Percentiles rank a stretch among this genome's conserved stretches.
Evolutionary conservation across 257 asterid genomes (phyloP).

Genomic region (Lycium ferocissimum): DNA sequence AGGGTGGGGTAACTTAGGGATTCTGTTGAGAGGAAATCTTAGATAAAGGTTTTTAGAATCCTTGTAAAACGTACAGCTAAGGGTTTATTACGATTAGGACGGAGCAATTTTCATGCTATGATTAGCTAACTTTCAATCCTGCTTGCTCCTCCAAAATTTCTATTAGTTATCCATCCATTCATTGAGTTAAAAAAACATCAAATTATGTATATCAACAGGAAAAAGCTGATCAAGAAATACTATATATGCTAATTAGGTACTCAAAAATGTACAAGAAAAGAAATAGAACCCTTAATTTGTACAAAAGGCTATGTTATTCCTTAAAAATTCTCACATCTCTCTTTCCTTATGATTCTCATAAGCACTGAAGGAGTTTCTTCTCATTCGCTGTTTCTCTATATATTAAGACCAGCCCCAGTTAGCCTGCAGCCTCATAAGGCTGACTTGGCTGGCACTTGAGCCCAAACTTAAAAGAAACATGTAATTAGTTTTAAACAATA

Average conservation of each 20-base stretch:
- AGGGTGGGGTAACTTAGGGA: background rate
- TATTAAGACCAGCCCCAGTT: too few species aligned
- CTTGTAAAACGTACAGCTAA: constrained; percentile 1
- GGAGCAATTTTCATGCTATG: constrained; percentile 13
- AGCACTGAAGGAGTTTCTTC: background rate
- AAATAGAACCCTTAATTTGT: background rate
- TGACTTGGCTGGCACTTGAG: too few species aligned
- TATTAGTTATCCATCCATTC: constrained; percentile 4
- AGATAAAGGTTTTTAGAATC: constrained; percentile 11
- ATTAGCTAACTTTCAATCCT: background rate
- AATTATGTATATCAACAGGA: background rate
- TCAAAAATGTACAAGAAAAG: background rate
- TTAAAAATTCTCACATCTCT: background rate
- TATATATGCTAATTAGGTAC: background rate
- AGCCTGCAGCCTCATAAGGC: too few species aligned
- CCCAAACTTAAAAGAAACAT: too few species aligned
- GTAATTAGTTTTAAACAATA: too few species aligned
- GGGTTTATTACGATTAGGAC: background rate
- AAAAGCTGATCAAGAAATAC: constrained; percentile 4
- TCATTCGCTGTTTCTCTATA: background rate
- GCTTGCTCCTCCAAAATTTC: background rate
- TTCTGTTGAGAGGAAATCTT: constrained; percentile 15
- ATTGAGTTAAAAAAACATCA: constrained; percentile 16
- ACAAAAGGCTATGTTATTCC: background rate
- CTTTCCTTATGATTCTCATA: background rate